These are phyloP conservation scores for Peronosclerospora sorghi DNA, from an alignment of 352 stramenopile species.

Conservation along the genomic window DNA sequence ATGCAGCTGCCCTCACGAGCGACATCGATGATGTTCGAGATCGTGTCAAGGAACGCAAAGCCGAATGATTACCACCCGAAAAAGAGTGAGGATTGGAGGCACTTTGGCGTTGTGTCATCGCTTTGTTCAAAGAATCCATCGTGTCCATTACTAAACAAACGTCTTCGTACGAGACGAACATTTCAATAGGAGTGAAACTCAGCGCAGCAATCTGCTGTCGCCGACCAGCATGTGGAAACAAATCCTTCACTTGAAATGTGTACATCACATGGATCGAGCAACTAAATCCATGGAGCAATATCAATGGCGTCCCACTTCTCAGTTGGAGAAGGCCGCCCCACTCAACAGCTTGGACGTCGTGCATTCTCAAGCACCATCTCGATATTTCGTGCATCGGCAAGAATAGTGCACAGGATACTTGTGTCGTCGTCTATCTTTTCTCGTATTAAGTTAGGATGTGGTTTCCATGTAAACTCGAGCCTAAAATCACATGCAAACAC, in stretches of 20 bases:
- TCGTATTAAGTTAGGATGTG: conserved; percentile 10
- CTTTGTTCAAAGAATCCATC: conserved; percentile 30
- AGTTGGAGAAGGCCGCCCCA: conserved; percentile 18
- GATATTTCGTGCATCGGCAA: conserved; percentile 48
- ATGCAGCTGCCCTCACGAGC: conserved; percentile 2
- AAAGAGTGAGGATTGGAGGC: conserved; percentile 1
- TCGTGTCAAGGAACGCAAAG: conserved; percentile 2
- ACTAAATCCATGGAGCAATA: conserved; percentile 40
- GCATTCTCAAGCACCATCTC: conserved; percentile 56
- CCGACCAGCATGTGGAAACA: conserved; percentile 53
- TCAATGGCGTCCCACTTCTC: conserved; percentile 18
- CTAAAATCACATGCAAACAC: conserved; percentile 45
- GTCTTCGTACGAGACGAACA: conserved; percentile 78
- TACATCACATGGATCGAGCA: conserved; percentile 67
- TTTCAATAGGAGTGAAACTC: conserved; percentile 62
- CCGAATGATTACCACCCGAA: neutral
- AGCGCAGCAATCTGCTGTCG: conserved; percentile 67
- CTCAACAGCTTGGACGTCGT: conserved; percentile 51
- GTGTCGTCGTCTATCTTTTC: conserved; percentile 23
- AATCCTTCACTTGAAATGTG: conserved; percentile 53
- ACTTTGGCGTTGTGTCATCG: conserved; percentile 14
- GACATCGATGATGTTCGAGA: conserved; percentile 16
- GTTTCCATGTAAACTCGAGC: conserved; percentile 42
- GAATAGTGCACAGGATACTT: conserved; percentile 59
- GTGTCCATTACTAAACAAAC: conserved; percentile 38